Conservation (phyloP, 768 basidiomycete species). For the Pholiota molesta region DNA sequence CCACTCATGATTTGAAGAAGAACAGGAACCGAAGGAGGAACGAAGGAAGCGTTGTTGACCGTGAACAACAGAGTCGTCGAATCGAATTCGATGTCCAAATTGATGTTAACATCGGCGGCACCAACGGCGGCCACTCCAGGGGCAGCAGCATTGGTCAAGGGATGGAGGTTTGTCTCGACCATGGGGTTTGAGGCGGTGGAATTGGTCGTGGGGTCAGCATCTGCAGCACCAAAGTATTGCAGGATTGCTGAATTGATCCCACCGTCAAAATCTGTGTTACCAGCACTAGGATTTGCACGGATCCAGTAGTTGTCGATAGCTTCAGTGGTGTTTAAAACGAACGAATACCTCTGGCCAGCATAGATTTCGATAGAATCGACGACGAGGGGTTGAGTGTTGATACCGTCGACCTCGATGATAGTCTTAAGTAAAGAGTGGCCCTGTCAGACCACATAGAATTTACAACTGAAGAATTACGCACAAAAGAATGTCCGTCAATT, state of each 20-base stretch:
- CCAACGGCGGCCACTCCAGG: conserved; percentile 38
- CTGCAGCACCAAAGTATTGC: conserved; percentile 46
- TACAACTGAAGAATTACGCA: conserved; percentile 10
- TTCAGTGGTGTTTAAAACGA: conserved; percentile 42
- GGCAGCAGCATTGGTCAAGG: conserved; percentile 27
- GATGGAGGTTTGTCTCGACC: conserved; percentile 39
- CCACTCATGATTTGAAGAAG: conserved; percentile 50
- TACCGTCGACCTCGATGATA: conserved; percentile 44
- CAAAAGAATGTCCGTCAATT: conserved; percentile 48
- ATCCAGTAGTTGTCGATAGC: conserved; percentile 48
- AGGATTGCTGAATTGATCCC: conserved; percentile 59
- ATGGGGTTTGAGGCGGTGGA: conserved; percentile 31
- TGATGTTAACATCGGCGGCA: conserved; percentile 40
- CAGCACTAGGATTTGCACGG: conserved; percentile 35
- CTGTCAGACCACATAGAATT: neutral
- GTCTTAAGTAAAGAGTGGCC: conserved; percentile 22
- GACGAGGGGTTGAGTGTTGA: conserved; percentile 36
- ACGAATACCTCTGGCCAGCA: conserved; percentile 48
- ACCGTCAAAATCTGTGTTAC: conserved; percentile 21
- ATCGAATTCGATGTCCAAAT: conserved; percentile 33
- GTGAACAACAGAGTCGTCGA: conserved; percentile 22
- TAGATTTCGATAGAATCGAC: conserved; percentile 38
- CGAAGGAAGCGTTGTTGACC: conserved; percentile 38
- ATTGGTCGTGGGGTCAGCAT: conserved; percentile 40
- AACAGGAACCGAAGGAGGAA: conserved; percentile 43